Base-by-base conservation (phyloP, 2,329 filamentous ascomycete genomes). In the Claviceps spartinae region DNA sequence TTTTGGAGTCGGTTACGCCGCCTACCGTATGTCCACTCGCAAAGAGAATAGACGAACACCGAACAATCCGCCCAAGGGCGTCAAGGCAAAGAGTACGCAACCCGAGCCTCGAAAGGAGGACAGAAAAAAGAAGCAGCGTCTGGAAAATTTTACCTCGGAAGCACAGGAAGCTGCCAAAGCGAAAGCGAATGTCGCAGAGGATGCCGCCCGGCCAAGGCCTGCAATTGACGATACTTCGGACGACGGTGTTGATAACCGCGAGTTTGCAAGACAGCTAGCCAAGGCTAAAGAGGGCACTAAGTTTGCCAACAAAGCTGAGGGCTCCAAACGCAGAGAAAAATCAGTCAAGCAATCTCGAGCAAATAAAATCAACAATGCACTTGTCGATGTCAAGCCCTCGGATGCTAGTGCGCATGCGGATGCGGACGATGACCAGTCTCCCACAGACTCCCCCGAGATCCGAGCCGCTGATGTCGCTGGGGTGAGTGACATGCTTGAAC, bases 401-500 rank as follows among this genome's bases (percentile, higher is more conserved):
- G 75, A 78, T 48, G 79, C 81, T 45, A 86, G 81, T 50, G 84
- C 76, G 34, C 87, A 91, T 63, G 86, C 83, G 34, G 87, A 91
- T 63, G 86, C 83, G 14, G 88, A 93, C 61, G 86, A 94, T 61
- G 88, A 95, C 61, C 72, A 84, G 60, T 89, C 88, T 3, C 75
- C 85, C 7, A 74, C 77, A 53, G 73, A 74, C 45, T 90, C 87
- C 11, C 85, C 88, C 36, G 72, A 79, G 49, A 70, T 77, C 22
- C 65, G 60, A 38, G 72, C 79, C n/a, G 74, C 72, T 14, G 75
- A 79, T 53, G 76, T 78, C 54, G 81, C 78, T 51, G 86, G 86
- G 63, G 81, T 96, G 53, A 85, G 85, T 51, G 91, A 96, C 69
- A 97, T 97, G 91, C 82, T 97, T 16, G 89, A 95, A 69, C 74